Evolutionary conservation across 1,284 basidiomycete species (phyloP), one percentile per base, ranked within the genome.

Genomic region (Entoloma clypeatum): DNA sequence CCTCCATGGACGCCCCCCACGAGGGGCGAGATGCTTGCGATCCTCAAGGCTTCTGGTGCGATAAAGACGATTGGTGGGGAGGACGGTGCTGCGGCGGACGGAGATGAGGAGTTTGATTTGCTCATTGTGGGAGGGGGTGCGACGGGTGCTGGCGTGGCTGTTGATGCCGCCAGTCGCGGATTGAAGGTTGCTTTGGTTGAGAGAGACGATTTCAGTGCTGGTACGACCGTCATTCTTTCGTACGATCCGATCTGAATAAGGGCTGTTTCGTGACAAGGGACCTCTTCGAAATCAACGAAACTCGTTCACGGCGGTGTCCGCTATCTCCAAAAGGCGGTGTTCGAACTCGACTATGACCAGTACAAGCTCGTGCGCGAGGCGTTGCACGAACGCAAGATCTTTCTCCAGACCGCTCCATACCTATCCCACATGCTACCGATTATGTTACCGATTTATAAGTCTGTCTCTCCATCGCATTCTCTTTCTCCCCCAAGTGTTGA

Each of bases 261-360:
- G 10, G n/a, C 25, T 25, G 4, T 39, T 18, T n/a, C 24, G 10
- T 22, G 28, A 30, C 18, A 24, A 88, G 89, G 92, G 11, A 97
- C 95, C 0, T 96, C 92, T 3, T 96, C 92, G 19, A 99, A 99
- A 63, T 92, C 89, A 7, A 98, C 95, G 7, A 98, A 99, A 64
- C 83, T 99, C 37, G 93, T 98, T 1, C 95, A 99, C 67, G 95
- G 95, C 19, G 95, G 95, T 44, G 95, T 99, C 1, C 80, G 95
- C 9, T 99, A 99, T 67, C 78, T 99, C 9, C 94, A 54, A 27
- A 54, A 54, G 16, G 43, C n/a, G 5, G 7, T 17, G n/a, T 22
- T 8, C 13, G 2, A 11, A 29, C 34, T 21, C 14, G 17, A 45
- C 27, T 48, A 40, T 39, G 34, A 24, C 14, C 21, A 21, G 7